These are phyloP conservation scores for Rosellinia necatrix DNA, from an alignment of 2,329 filamentous ascomycete species.

Conservation along the genomic window DNA sequence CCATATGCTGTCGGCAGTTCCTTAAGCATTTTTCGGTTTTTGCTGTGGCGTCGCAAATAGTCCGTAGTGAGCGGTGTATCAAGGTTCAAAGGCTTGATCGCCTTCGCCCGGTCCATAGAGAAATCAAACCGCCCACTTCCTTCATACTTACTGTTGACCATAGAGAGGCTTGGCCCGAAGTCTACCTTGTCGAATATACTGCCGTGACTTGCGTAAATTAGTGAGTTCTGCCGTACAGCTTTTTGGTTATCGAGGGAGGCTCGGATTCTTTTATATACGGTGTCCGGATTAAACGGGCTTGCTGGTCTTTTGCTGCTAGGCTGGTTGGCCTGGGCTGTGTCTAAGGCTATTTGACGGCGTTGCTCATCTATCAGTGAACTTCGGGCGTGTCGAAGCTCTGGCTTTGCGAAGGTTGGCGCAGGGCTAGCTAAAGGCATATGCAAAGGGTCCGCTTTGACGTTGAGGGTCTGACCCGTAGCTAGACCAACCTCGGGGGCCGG, in stretches of 20 bases:
- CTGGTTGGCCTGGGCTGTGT: constrained; percentile 38
- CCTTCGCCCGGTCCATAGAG: constrained; percentile 42
- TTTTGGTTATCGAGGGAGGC: constrained; percentile 48
- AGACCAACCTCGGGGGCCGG: constrained; percentile 25
- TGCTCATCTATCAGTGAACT: constrained; percentile 55
- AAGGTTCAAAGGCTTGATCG: constrained; percentile 38
- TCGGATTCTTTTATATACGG: constrained; percentile 62
- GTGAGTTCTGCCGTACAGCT: constrained; percentile 33
- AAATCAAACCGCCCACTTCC: constrained; percentile 59
- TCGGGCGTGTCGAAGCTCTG: constrained; percentile 62
- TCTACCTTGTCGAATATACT: constrained; percentile 60
- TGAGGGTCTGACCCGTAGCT: constrained; percentile 25
- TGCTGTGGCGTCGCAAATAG: constrained; percentile 54
- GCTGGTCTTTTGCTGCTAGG: constrained; percentile 53
- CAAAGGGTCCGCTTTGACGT: constrained; percentile 28
- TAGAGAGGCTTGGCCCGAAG: constrained; percentile 57
- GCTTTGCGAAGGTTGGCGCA: constrained; percentile 58
- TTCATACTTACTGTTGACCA: constrained; percentile 64
- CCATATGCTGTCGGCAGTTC: constrained; percentile 44
- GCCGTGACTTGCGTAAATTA: constrained; percentile 41
- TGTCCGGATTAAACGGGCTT: constrained; percentile 62
- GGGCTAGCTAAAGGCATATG: constrained; percentile 26
- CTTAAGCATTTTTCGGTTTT: constrained; percentile 45
- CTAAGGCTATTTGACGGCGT: constrained; percentile 35
- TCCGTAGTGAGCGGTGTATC: constrained; percentile 51